Evolutionary conservation across 805 yeast species (phyloP).

Genomic region (Torulaspora maleeae): DNA sequence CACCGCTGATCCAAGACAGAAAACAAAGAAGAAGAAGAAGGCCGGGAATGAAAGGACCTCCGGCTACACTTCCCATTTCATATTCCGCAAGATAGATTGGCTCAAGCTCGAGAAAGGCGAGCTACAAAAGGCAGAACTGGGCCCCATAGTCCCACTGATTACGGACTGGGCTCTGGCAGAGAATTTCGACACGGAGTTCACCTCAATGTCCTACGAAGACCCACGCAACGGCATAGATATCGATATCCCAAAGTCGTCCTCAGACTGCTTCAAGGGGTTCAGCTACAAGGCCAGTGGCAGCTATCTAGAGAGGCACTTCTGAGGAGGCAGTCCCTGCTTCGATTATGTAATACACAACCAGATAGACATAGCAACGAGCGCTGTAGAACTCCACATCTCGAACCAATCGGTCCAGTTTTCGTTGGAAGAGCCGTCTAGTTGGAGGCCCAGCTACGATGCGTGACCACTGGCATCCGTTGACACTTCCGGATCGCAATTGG

Average conservation of each 20-base stretch:
- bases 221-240: constrained; percentile 19
- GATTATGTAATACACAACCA: not conserved
- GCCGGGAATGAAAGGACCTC: constrained; percentile 29
- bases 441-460: not conserved
- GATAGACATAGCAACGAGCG: not conserved
- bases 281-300: constrained; percentile 37
- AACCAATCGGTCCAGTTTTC: not conserved
- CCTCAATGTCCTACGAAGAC: constrained; percentile 52
- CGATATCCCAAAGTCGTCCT: constrained; percentile 12
- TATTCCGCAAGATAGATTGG: constrained; percentile 79
- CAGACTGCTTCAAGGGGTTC: constrained; percentile 35
- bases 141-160: constrained; percentile 80
- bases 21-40: constrained; percentile 26
- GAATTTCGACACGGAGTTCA: constrained; percentile 76
- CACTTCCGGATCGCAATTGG: not conserved
- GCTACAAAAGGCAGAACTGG: constrained; percentile 42
- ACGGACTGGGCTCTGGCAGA: constrained; percentile 81
- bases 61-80: constrained; percentile 56
- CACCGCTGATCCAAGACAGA: constrained; percentile 10
- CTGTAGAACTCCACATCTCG: not conserved
- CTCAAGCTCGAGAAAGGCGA: constrained; percentile 46
- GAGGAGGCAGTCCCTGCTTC: not conserved
- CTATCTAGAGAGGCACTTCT: constrained; percentile 35
- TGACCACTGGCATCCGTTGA: not conserved
- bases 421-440: not conserved